These are phyloP conservation scores for Alloascoidea africana DNA, from an alignment of 805 yeast genomes.

Conservation along the genomic window DNA sequence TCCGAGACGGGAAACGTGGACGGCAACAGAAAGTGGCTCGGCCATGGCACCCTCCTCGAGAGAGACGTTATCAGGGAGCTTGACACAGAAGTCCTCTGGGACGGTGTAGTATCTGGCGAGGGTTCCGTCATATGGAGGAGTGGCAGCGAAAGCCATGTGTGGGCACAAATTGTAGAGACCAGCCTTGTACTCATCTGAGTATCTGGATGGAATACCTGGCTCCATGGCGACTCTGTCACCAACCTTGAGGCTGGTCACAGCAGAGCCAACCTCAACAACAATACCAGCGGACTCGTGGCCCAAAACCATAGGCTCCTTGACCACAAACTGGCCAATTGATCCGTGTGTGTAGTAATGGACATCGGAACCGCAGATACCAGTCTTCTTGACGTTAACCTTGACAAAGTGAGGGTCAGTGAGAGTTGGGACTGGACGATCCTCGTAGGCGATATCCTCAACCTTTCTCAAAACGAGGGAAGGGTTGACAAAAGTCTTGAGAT, in stretches of 20 bases:
- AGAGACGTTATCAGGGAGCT: slow-evolving; percentile 63
- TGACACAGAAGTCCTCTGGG: slow-evolving; percentile 74
- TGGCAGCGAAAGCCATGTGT: slow-evolving; percentile 79
- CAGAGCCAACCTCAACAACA: slow-evolving; percentile 53
- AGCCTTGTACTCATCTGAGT: slow-evolving; percentile 56
- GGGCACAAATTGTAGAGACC: slow-evolving; percentile 80
- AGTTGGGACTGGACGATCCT: slow-evolving; percentile 53
- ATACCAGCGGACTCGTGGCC: slow-evolving; percentile 84
- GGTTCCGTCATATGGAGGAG: slow-evolving; percentile 80
- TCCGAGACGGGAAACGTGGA: slow-evolving; percentile 61
- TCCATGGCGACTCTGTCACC: slow-evolving; percentile 87
- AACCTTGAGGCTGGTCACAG: slow-evolving; percentile 46
- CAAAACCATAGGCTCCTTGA: slow-evolving; percentile 66
- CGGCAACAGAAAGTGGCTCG: slow-evolving; percentile 80
- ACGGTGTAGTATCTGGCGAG: slow-evolving; percentile 54
- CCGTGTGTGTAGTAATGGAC: slow-evolving; percentile 76
- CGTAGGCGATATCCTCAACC: slow-evolving; percentile 47
- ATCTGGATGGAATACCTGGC: slow-evolving; percentile 78
- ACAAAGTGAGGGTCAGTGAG: slow-evolving; percentile 53
- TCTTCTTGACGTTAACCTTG: slow-evolving; percentile 57
- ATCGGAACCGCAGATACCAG: slow-evolving; percentile 74
- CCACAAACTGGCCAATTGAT: slow-evolving; percentile 59
- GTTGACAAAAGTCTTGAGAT: slow-evolving; percentile 9
- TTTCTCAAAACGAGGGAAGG: slow-evolving; percentile 48
- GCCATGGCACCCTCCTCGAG: slow-evolving; percentile 79